These are phyloP conservation scores for Lobosporangium transversale DNA, from an alignment of 192 early-diverging fungal species.

Conservation along the genomic window DNA sequence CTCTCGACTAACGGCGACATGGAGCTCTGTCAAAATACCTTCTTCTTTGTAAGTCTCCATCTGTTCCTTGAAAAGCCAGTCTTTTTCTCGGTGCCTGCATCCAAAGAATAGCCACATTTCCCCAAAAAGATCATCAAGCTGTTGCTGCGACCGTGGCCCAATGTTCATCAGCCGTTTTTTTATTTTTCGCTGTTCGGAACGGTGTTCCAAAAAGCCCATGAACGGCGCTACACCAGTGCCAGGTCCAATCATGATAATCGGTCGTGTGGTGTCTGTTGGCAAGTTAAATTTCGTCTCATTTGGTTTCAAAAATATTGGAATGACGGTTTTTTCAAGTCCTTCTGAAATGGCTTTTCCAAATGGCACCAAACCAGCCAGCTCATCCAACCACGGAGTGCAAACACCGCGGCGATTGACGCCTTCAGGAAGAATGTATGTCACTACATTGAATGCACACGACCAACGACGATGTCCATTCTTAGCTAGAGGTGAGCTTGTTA, in stretches of 20 bases:
- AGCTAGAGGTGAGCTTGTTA: slow-evolving; percentile 74
- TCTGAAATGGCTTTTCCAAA: slow-evolving; percentile 23
- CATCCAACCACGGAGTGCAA: slow-evolving; percentile 86
- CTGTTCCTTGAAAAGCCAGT: slow-evolving; percentile 77
- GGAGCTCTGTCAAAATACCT: slow-evolving; percentile 67
- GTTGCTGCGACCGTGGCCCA: slow-evolving; percentile 22
- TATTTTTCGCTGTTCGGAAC: slow-evolving; percentile 60
- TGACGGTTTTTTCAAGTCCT: slow-evolving; percentile 8
- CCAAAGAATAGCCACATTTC: slow-evolving; percentile 85
- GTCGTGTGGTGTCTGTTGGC: slow-evolving; percentile 64
- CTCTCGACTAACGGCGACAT: slow-evolving; percentile 75
- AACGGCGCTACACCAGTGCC: slow-evolving; percentile 98
- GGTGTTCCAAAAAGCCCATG: slow-evolving; percentile 87
- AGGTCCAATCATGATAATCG: slow-evolving; percentile 88
- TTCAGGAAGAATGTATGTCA: slow-evolving; percentile 68
- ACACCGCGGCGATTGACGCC: slow-evolving; percentile 65
- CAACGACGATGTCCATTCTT: slow-evolving; percentile 65
- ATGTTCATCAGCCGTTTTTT: slow-evolving; percentile 46
- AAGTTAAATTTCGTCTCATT: slow-evolving; percentile 75
- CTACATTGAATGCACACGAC: slow-evolving; percentile 86
- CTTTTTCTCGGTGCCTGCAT: slow-evolving; percentile 71
- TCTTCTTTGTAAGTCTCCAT: slow-evolving; percentile 58
- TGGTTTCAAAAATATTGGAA: slow-evolving; percentile 67
- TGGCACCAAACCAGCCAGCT: slow-evolving; percentile 58
- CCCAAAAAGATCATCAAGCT: slow-evolving; percentile 60